Evolutionary conservation across 2,329 filamentous ascomycete genomes (phyloP).

Genomic region (Leptosphaerulina australis): DNA sequence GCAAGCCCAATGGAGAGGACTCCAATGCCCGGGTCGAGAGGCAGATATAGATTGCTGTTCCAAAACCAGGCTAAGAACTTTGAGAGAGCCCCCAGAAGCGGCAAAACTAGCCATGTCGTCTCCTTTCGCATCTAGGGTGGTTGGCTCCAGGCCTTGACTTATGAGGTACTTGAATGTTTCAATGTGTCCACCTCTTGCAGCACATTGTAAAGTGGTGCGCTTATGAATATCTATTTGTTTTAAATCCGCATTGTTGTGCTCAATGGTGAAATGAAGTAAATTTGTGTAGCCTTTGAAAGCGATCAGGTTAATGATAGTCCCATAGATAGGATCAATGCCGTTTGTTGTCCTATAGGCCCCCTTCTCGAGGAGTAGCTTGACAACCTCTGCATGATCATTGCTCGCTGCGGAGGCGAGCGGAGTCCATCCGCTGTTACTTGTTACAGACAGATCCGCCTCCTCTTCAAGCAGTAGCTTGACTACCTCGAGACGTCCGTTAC

Average conservation of each 20-base stretch:
- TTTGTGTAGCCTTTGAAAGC: conserved; percentile 6
- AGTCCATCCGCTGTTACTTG: background rate
- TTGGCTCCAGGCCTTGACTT: background rate
- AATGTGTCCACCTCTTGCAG: conserved; percentile 1
- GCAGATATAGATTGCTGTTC: background rate
- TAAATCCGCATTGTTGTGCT: background rate
- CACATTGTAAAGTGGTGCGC: background rate
- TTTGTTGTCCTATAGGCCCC: background rate
- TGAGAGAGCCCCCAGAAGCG: conserved; percentile 10
- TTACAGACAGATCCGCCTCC: background rate
- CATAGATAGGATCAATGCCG: background rate
- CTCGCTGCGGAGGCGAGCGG: background rate
- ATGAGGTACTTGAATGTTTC: conserved; percentile 2
- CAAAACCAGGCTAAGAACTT: conserved; percentile 7
- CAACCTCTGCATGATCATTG: background rate
- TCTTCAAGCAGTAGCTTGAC: background rate
- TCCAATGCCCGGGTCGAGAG: background rate
- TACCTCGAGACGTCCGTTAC: background rate
- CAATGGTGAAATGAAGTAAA: conserved; percentile 1
- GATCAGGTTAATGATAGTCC: conserved; percentile 2
- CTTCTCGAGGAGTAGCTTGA: background rate
- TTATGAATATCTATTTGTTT: background rate
- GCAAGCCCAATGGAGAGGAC: conserved; percentile 1
- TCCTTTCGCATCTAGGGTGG: conserved; percentile 1
- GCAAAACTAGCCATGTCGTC: conserved; percentile 11